Base-by-base conservation (phyloP, 352 stramenopile genomes). In the Thalassiosira mediterranea region DNA sequence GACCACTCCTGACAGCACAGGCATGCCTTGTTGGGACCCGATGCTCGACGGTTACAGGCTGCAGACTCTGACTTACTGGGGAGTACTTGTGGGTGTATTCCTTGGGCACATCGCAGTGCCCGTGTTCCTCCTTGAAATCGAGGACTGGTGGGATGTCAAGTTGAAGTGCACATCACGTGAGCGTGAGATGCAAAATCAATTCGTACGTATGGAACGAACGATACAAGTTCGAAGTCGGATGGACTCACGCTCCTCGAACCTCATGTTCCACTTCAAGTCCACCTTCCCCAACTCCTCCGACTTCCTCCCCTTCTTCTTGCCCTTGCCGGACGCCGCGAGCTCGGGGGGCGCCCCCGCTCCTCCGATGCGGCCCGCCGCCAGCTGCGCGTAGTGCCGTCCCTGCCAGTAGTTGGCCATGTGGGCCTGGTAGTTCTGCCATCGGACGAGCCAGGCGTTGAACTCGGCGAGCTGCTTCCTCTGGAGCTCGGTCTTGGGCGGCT, bases 401-500 rank as follows among this genome's bases (percentile, higher is more conserved):
- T 62, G 49, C 56, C 57, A 76, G 64, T 76, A 76, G 32, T 61
- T 23, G 0, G 57, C 66, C 26, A 76, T 31, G 7, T 51, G 51
- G 28, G 47, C 31, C 29, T 75, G 65, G 28, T 75, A 75, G 40
- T 62, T 54, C 21, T 66, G 66, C 56, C 57, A 75, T 2, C 46
- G 42, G 48, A 34, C 17, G 44, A 75, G 42, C 65, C 65, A 75
- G 52, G 59, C 26, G 28, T 75, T 75, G 28, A 75, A 75, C 56
- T 75, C 65, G 32, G n/a, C 15, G 40, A 75, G 65, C 19, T 75
- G 65, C 15, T 25, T 19, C 29, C 29, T 19, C 29, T 26, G 19
- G 13, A 53, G 44, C 19, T 19, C 29, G n/a, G 44, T 25, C 7
- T 53, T 4, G 44, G 44, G 44, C n/a, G n/a, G 44, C 15, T 53